Evolutionary conservation across 1,284 basidiomycete genomes (phyloP), one percentile per base, ranked within the genome.

Genomic region (Moniliophthora roreri): DNA sequence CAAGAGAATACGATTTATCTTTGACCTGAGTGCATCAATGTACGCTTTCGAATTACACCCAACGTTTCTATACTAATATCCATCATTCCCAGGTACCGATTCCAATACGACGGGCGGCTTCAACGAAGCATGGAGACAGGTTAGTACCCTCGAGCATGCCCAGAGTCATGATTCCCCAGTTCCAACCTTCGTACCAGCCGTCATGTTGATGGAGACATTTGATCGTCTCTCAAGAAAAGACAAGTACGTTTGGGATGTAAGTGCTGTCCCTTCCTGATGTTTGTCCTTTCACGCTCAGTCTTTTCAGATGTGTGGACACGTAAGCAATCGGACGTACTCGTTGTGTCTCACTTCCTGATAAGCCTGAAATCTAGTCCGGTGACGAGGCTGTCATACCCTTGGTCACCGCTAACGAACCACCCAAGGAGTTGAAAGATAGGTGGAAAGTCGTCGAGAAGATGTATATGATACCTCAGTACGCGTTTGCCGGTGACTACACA

Each of bases 21-120:
- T 87, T 60, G 84, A 87, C 62, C 70, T 86, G 47, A 85, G 83
- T 62, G 84, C 80, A n/a, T 87, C 84, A 0, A 87, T 87, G 84
- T 82, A 59, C 49, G 69, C 57, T 6, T 42, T 24, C 13, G n/a
- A 32, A 8, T 56, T 15, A 24, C 23, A 44, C 4, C 13, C 44
- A 32, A 8, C 36, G 23, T 18, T 4, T 8, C 40, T 28, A 16
- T 23, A n/a, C 44, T 18, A 1, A 18, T 46, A 21, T 55, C 16
- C 28, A 55, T 40, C 21, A 21, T 40, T n/a, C 37, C 11, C 51
- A 82, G 81, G 80, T 85, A 85, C 64, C 82, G 84, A 4, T 87
- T 87, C 71, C 84, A 87, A 57, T 84, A 85, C 53, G 84, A 87
- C 63, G 83, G 82, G 3, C 78, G 84, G 4, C 61, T 87, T 54